These are phyloP conservation scores for Peterozyma xylosa DNA, from an alignment of 805 yeast species.

Conservation along the genomic window DNA sequence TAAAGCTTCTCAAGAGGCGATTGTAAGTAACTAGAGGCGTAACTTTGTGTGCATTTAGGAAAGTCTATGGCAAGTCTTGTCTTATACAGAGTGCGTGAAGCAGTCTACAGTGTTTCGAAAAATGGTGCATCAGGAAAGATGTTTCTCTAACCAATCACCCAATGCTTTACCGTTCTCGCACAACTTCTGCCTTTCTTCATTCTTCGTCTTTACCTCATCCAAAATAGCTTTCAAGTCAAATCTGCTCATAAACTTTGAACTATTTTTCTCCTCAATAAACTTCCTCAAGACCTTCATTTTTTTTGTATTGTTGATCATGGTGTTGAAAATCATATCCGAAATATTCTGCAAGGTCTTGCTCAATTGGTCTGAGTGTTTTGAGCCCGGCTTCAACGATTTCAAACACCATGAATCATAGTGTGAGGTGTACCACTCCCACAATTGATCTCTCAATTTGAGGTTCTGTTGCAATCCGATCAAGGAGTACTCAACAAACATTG, in stretches of 20 bases:
- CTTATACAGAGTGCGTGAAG: too few species aligned
- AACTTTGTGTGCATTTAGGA: too few species aligned
- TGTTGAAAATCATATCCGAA: slow-evolving; percentile 29
- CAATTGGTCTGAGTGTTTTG: slow-evolving; percentile 38
- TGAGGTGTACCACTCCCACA: slow-evolving; percentile 53
- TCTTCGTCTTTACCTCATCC: slow-evolving; percentile 9
- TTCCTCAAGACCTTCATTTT: slow-evolving; percentile 12
- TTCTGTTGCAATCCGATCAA: slow-evolving; percentile 46
- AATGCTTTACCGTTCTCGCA: slow-evolving; percentile 16
- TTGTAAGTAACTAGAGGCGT: too few species aligned
- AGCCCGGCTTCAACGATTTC: slow-evolving; percentile 37
- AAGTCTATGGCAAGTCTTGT: too few species aligned
- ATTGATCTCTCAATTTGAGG: slow-evolving; percentile 18
- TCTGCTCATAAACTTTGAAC: slow-evolving; percentile 3
- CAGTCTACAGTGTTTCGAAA: too few species aligned
- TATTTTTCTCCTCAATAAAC: slow-evolving; percentile 13
- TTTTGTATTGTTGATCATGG: slow-evolving; percentile 13
- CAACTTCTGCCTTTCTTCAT: slow-evolving; percentile 17
- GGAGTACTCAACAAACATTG: slow-evolving; percentile 45
- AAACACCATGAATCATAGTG: slow-evolving; percentile 45
- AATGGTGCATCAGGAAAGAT: too few species aligned
- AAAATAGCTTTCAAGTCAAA: slow-evolving; percentile 11
- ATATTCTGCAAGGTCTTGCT: slow-evolving; percentile 35
- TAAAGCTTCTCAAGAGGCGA: too few species aligned
- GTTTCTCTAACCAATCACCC: slow-evolving; percentile 3